phyloP scores from a whole-genome alignment of 106 monocot species.

The Dendrobium chrysotoxum region DNA sequence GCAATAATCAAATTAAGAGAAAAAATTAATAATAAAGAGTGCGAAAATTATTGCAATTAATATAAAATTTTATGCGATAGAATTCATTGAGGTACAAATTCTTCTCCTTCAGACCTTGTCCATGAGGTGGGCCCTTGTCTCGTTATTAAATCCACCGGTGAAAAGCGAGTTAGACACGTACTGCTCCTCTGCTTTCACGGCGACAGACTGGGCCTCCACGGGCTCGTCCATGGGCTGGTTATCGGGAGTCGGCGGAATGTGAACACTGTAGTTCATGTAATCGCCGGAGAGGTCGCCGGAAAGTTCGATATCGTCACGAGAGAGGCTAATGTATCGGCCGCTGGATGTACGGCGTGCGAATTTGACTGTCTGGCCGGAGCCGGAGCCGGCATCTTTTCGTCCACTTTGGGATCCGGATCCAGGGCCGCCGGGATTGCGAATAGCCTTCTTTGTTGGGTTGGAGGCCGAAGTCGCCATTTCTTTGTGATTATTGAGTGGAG shows the following conservation, averaged over 20 bases:
- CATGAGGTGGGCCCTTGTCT: constrained; percentile 34
- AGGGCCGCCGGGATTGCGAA: constrained; percentile 4
- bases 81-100: no score
- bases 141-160: constrained; percentile 29
- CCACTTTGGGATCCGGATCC: constrained; percentile 3
- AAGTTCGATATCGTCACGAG: constrained; percentile 32
- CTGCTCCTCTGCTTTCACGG: constrained; percentile 32
- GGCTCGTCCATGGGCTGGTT: constrained; percentile 35
- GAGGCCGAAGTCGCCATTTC: constrained; percentile 8
- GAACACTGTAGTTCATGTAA: constrained; percentile 42
- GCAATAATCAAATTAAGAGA: no score
- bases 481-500: background rate
- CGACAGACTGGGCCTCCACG: constrained; percentile 17
- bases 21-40: no score
- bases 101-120: constrained; percentile 10
- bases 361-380: constrained; percentile 30
- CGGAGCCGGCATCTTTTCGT: background rate
- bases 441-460: constrained; percentile 15
- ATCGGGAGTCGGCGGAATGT: constrained; percentile 40
- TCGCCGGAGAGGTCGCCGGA: constrained; percentile 28
- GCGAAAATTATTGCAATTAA: no score
- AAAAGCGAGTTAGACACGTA: constrained; percentile 40
- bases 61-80: no score
- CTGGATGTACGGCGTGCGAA: constrained; percentile 55
- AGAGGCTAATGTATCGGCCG: constrained; percentile 38